phyloP scores from a whole-genome alignment of 2,329 filamentous ascomycete species.

The Bertia moriformis region DNA sequence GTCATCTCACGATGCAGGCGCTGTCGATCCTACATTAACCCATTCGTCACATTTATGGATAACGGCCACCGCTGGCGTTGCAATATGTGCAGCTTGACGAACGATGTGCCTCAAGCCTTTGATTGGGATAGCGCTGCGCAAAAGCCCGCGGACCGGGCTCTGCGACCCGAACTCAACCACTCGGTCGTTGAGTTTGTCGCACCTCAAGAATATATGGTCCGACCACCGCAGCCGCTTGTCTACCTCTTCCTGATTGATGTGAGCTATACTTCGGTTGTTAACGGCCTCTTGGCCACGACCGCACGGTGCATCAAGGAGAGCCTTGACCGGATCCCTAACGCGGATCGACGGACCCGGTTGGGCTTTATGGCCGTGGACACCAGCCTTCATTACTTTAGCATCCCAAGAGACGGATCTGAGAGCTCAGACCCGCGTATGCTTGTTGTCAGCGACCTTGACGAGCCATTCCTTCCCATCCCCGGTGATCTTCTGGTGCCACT shows the following conservation, averaged over 20 bases:
- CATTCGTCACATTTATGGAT: constrained; percentile 89
- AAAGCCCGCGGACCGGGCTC: constrained; percentile 82
- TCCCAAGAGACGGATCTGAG: constrained; percentile 77
- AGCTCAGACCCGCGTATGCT: constrained; percentile 77
- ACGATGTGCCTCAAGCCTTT: constrained; percentile 97
- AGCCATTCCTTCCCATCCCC: constrained; percentile 90
- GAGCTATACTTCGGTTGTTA: constrained; percentile 78
- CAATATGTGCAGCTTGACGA: constrained; percentile 98
- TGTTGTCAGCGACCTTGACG: constrained; percentile 85
- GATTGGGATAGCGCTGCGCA: constrained; percentile 93
- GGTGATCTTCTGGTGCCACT: constrained; percentile 81
- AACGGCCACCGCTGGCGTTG: constrained; percentile 96
- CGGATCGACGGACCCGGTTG: constrained; percentile 77
- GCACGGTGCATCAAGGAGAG: constrained; percentile 90
- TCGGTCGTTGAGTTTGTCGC: constrained; percentile 96
- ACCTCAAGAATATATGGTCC: constrained; percentile 98
- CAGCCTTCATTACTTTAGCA: constrained; percentile 87
- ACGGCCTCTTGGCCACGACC: constrained; percentile 77
- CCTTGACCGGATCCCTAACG: constrained; percentile 93
- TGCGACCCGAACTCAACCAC: constrained; percentile 83
- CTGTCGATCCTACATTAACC: constrained; percentile 95
- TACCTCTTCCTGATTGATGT: constrained; percentile 94
- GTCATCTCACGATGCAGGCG: constrained; percentile 92
- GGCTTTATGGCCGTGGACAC: constrained; percentile 94
- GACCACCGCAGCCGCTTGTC: constrained; percentile 84